These are phyloP conservation scores for Podila minutissima DNA, from an alignment of 192 early-diverging fungal species.

Conservation along the genomic window DNA sequence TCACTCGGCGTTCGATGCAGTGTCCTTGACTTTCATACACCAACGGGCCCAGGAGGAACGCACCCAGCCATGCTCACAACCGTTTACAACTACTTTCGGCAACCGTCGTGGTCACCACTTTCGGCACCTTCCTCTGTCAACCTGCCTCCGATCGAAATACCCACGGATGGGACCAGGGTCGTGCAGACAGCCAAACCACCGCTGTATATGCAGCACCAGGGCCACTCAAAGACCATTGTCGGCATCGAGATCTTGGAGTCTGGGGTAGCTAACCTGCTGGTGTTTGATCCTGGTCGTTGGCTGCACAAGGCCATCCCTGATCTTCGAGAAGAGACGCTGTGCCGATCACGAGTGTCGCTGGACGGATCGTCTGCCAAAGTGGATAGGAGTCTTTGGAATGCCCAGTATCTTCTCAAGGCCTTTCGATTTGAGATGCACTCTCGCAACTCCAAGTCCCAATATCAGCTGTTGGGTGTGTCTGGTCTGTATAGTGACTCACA, in stretches of 20 bases:
- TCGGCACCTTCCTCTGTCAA: slow-evolving; percentile 9
- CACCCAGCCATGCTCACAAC: slow-evolving; percentile 67
- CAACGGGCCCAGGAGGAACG: slow-evolving; percentile 60
- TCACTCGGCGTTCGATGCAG: slow-evolving; percentile 65
- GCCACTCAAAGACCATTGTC: slow-evolving; percentile 73
- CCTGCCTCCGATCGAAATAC: neutral
- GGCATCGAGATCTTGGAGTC: slow-evolving; percentile 63
- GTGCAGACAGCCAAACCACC: slow-evolving; percentile 65
- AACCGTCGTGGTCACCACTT: slow-evolving; percentile 35
- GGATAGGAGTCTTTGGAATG: slow-evolving; percentile 7
- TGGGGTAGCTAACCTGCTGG: slow-evolving; percentile 57
- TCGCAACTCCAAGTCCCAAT: slow-evolving; percentile 20
- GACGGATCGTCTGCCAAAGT: neutral
- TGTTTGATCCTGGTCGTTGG: slow-evolving; percentile 71
- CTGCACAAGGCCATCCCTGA: slow-evolving; percentile 32
- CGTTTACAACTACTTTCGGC: slow-evolving; percentile 66
- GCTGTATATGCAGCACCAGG: slow-evolving; percentile 77
- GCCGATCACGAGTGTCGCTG: neutral
- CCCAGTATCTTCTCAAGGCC: slow-evolving; percentile 38
- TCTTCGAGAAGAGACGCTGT: slow-evolving; percentile 2
- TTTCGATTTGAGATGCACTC: slow-evolving; percentile 13
- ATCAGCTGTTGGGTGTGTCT: slow-evolving; percentile 37
- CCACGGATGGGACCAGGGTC: neutral
- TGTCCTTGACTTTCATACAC: slow-evolving; percentile 73
- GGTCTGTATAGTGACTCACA: slow-evolving; percentile 18